phyloP scores from a whole-genome alignment of 192 early-diverging fungal species.

The Linnemannia exigua region DNA sequence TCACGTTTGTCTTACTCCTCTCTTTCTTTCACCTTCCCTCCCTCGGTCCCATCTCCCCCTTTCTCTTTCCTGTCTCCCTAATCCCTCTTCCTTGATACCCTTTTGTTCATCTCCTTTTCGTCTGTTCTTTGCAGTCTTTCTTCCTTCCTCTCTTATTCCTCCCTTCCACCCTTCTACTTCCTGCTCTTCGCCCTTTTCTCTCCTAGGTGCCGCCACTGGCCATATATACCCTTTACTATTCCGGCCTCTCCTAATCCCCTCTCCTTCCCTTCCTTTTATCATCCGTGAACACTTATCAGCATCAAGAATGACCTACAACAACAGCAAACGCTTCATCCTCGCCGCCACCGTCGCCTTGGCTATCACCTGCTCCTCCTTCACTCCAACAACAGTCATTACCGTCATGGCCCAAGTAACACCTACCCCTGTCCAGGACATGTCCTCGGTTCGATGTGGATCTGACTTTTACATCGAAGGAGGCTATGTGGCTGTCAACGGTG shows the following conservation, averaged over 20 bases:
- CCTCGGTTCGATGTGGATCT: conserved; percentile 11
- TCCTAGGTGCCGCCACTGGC: no score
- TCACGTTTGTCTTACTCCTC: no score
- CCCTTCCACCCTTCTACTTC: background rate
- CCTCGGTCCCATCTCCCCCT: no score
- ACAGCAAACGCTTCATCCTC: conserved; percentile 1
- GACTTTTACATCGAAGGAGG: conserved; percentile 10
- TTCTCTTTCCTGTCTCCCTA: background rate
- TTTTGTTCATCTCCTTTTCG: background rate
- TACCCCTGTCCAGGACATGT: conserved; percentile 7
- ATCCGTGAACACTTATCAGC: background rate
- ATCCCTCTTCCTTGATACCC: background rate
- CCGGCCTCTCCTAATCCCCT: background rate
- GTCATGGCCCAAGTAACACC: conserved; percentile 17
- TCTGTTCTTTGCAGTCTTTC: background rate
- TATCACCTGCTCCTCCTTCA: conserved; percentile 9
- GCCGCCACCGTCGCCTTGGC: background rate
- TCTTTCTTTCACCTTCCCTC: background rate
- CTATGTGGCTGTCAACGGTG: conserved; percentile 14
- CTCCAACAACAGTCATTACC: background rate
- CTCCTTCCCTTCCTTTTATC: background rate
- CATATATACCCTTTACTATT: background rate
- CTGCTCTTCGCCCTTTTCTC: background rate
- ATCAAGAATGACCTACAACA: background rate
- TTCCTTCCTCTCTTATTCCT: background rate